Base-by-base conservation (phyloP, 768 basidiomycete species). In the Phylloporus sp. region DNA sequence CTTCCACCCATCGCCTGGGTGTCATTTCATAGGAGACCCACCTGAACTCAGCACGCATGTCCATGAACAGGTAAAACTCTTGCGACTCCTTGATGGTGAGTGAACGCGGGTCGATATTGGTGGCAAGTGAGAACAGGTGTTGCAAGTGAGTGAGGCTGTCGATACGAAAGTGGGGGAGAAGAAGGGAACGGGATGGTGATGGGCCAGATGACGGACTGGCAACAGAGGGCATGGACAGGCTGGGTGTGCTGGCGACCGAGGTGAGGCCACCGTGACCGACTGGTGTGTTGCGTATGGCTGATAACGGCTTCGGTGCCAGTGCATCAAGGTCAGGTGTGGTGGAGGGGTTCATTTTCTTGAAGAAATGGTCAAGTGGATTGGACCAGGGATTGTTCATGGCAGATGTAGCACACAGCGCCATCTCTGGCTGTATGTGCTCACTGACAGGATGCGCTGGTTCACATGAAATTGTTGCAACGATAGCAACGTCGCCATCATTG, bases 1-100 rank as follows among this genome's bases (percentile, higher is more conserved):
- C 47, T 1, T 48, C 38, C 12, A 40, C 28, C 47, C 38, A 48
- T 28, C 26, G 26, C 29, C 22, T 20, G 2, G 47, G 16, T 31
- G 38, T 48, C 47, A 48, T 48, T 13, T 48, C 28, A 20, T 48
- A 27, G 0, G 47, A 48, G 3, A 48, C 13, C 47, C 47, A 48
- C 4, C 16, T 23, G 13, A 48, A 18, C 22, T 48, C 47, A 6
- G 47, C 47, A 3, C 28, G 27, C 20, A 48, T 29, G 28, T 40
- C 38, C 47, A 48, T 48, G 22, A 48, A 48, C 10, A 48, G 13
- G 20, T 20, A 40, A 6, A 48, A 48, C 16, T 48, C 47, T 1
- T 28, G 12, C 9, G 13, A 20, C 18, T 24, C 36, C 24, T 39
- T 22, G 7, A 45, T 34, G 2, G 4, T 15, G 22, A 45, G 31